Base-by-base conservation (phyloP, 768 basidiomycete species). In the Psilocybe azurescens region DNA sequence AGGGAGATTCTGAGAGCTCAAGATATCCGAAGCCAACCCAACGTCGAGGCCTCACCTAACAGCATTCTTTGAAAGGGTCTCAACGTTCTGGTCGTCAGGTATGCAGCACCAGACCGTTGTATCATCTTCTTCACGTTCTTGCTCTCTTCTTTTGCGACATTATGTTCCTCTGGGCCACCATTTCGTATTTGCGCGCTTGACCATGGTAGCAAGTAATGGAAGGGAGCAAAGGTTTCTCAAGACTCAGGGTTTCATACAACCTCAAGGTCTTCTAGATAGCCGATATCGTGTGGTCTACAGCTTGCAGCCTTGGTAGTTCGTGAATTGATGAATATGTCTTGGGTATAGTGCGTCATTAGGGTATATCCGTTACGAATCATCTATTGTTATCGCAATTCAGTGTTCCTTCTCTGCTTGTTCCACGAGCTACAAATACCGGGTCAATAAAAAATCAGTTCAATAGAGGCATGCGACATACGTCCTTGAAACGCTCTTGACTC, bases 401-500 rank as follows among this genome's bases (percentile, higher is more conserved):
- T 9, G 44, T n/a, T 3, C n/a, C 11, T 33, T 36, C 20, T 61
- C 47, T 51, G 30, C 55, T 50, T 56, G 33, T 51, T 61, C 48
- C 13, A 61, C 60, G 9, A 61, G 39, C 60, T 61, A 14, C 5
- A 46, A 50, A 14, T 14, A 32, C 41, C 5, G 29, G 11, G 44
- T 28, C 13, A 38, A 32, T 24, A 39, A 9, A 56, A 50, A 10
- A 24, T 16, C 2, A 28, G 18, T 0, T 3, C 14, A 36, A 48
- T 18, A 16, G 5, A 46, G 32, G 38, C n/a, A 36, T 28, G 0
- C 29, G 8, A 29, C 72, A 41, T 38, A 80, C 81, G 73, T 77
- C 66, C 55, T 64, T 67, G 61, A 82, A 81, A n/a, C 61, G 61
- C 2, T 73, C 70, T 39, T 73, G 65, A 58, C 88, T 78, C 91